Conservation (phyloP, 352 stramenopile genomes). For the Pythium periplocum region DNA sequence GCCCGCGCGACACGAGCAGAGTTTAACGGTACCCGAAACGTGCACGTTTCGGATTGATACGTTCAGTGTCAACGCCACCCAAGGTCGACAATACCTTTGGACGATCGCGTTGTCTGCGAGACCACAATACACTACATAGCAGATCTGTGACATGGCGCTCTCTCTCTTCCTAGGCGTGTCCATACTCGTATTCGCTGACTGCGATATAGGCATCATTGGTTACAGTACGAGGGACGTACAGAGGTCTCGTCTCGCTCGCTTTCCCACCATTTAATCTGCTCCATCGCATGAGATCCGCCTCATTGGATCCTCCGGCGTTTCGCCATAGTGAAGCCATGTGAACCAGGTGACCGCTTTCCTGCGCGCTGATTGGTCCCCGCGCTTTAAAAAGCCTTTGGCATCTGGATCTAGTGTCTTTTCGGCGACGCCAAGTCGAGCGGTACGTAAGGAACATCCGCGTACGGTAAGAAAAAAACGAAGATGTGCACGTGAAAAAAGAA, state of each 20-base stretch:
- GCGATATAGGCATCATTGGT: not conserved
- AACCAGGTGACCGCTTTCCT: conserved; percentile 4
- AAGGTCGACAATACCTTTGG: too few species aligned
- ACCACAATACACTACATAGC: not conserved
- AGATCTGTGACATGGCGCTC: not conserved
- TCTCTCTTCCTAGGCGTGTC: not conserved
- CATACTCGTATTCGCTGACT: not conserved
- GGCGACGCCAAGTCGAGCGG: too few species aligned
- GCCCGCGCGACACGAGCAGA: too few species aligned
- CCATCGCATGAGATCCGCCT: not conserved
- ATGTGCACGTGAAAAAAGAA: too few species aligned
- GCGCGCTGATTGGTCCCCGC: conserved; percentile 10
- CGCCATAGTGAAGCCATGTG: conserved; percentile 14
- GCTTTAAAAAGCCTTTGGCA: conserved; percentile 16
- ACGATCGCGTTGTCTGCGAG: too few species aligned
- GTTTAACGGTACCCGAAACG: too few species aligned
- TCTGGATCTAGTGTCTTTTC: too few species aligned
- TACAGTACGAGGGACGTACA: not conserved
- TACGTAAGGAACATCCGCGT: too few species aligned
- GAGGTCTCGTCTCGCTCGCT: not conserved
- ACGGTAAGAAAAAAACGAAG: too few species aligned
- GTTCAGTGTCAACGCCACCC: too few species aligned
- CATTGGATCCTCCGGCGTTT: not conserved
- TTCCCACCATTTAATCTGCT: not conserved
- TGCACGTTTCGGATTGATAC: too few species aligned